phyloP scores from a whole-genome alignment of 768 basidiomycete genomes.

The Lyophyllum decastes region DNA sequence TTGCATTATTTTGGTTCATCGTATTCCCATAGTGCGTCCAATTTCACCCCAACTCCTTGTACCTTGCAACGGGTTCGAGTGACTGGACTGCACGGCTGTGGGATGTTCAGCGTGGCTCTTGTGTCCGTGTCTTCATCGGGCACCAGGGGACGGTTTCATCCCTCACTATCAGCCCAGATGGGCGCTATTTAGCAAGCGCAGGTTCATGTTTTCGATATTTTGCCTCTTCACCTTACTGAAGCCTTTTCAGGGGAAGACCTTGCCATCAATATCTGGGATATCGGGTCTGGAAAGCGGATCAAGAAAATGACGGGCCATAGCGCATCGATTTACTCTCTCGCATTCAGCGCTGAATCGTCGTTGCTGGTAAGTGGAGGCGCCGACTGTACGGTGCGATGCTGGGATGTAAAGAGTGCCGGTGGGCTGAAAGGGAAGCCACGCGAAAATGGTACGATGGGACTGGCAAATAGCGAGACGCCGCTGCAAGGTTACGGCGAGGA shows the following conservation, averaged over 20 bases:
- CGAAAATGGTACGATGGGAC: slow-evolving; percentile 47
- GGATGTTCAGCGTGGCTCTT: slow-evolving; percentile 96
- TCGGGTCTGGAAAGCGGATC: slow-evolving; percentile 90
- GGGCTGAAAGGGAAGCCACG: slow-evolving; percentile 57
- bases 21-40: slow-evolving; percentile 68
- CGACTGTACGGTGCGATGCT: slow-evolving; percentile 97
- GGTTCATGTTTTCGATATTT: slow-evolving; percentile 40
- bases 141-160: slow-evolving; percentile 89
- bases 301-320: slow-evolving; percentile 97
- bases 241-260: slow-evolving; percentile 73
- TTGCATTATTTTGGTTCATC: neutral
- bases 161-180: slow-evolving; percentile 91
- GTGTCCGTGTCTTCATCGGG: slow-evolving; percentile 93
- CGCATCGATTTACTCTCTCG: slow-evolving; percentile 84
- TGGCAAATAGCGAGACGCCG: slow-evolving; percentile 21
- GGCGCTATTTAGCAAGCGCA: slow-evolving; percentile 89
- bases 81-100: slow-evolving; percentile 96
- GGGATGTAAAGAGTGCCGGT: slow-evolving; percentile 89
- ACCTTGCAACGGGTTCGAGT: slow-evolving; percentile 94
- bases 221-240: neutral
- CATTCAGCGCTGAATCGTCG: slow-evolving; percentile 91
- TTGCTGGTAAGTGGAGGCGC: slow-evolving; percentile 89
- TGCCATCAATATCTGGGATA: slow-evolving; percentile 94
- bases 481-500: slow-evolving; percentile 47
- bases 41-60: slow-evolving; percentile 98